Base-by-base conservation (phyloP, 768 basidiomycete species). In the Leucocoprinus leucothites region DNA sequence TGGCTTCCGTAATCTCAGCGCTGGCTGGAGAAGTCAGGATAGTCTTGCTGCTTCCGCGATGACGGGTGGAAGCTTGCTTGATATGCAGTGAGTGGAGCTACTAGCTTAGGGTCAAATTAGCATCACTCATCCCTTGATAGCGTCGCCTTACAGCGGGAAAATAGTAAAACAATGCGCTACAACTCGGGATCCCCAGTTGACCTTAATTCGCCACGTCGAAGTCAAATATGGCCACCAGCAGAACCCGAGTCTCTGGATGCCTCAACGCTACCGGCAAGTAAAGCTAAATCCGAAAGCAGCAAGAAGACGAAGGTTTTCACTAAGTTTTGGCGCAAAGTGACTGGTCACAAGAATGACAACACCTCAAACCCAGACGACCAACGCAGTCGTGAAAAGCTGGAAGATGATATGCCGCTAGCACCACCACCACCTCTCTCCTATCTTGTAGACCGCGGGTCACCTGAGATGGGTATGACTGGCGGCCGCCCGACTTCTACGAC, bases 361-460 rank as follows among this genome's bases (percentile, higher is more conserved):
- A 67, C 24, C 68, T 69, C 9, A 64, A 71, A 14, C 61, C 72
- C 5, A 9, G 54, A 42, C 28, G 48, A 46, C 28, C 76, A 74
- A 14, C 74, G 72, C 22, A 46, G 21, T 11, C 53, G 70, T 22
- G 80, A 77, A 58, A 76, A 68, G 38, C 67, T 64, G 41, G 87
- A 90, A 2, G 90, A 93, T 62, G 84, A 89, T 60, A 68, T 77
- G 8, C 94, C 91, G 3, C 74, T 97, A 38, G 85, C 89, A 2
- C 96, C 95, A 0, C 96, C 96, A 2, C 96, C 96, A 3, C 88
- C 93, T 3, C 65, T 98, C 50, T 92, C 92, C 0, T 95, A 94
- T 71, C 80, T 98, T 45, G 92, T 93, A 58, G 76, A 80, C 54
- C 80, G 80, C 40, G 77, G 79, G n/a, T 79, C 82, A 42, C 74